Base-by-base conservation (phyloP, 805 yeast species). In the Myxozyma neotropica region DNA sequence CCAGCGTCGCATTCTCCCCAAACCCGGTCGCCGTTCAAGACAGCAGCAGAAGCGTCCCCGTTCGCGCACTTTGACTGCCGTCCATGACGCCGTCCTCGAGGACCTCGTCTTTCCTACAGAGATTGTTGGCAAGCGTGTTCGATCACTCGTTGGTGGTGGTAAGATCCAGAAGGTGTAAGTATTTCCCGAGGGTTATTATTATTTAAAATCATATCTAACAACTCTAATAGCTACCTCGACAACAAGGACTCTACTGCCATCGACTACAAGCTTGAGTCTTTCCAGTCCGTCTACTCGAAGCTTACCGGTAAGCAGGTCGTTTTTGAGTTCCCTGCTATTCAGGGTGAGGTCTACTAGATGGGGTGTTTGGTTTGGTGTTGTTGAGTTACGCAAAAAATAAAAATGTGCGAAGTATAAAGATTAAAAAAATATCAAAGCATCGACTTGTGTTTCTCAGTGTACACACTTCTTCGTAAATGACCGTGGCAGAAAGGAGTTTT, bases 61-160 rank as follows among this genome's bases (percentile, higher is more conserved):
- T 85, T 92, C 98, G 75, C 91, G 99, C 88, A 93, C 99, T 76
- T 85, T 94, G 80, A 86, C 97, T 73, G 91, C 97, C 77, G 99
- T 93, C 72, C 99, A 93, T 82, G 98, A 94, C 83, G 89, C 90
- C 81, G 83, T 93, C 83, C 89, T 93, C 80, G 99, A 94, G 83
- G 99, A 93, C 82, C 85, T 93, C 78, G 99, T 94, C 71, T 93
- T 88, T 97, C 99, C 99, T 81, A 92, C 98, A 73, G 97, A 93
- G 85, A 93, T 93, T 76, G 85, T 88, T 72, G 99, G 99, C 81
- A 94, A 94, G 91, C 91, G 99, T 85, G 93, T 89, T 77, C 91
- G 97, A 87, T 92, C 89, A 89, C 85, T 90, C 79, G 96, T 90
- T 75, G 98, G 98, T 81, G 99, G 99, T 81, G 84, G 87, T 89